Evolutionary conservation across 441 rosid genomes (phyloP), one percentile per base, ranked within the genome.

Genomic region (Sinapis alba): DNA sequence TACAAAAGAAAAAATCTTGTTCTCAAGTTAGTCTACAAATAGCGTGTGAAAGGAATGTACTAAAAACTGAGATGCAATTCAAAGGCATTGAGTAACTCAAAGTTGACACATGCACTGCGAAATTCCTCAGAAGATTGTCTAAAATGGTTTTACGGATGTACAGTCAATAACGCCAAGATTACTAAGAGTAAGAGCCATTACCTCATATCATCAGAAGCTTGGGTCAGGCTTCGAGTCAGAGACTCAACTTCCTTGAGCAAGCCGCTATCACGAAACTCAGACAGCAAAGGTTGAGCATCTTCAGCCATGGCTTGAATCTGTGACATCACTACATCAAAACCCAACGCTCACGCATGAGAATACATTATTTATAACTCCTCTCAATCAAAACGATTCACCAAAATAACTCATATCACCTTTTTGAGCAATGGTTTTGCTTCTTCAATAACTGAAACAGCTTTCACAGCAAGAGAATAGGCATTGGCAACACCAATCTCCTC

Each of bases 281-380:
- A 66, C 47, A 95, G 85, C 82, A 93, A 86, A 81, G 97, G 99
- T 85, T 95, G 96, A 72, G 93, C 83, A 87, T 93, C 99, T 85
- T 90, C 97, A 62, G 98, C 87, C 94, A 95, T 93, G 88, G 94
- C 97, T 84, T 91, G 78, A 60, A 96, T 87, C 98, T 93, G 98
- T 82, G 89, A 91, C 78, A 89, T 86, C 82, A 91, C 89, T 88
- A 91, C 84, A 91, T 82, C 88, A 84, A 83, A 81, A 74, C 76
- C 86, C 80, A 82, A 79, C 62, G 58, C 45, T 65, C 72, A 78
- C 72, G 82, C 84, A 86, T 86, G 81, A 84, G 83, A 71, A 88
- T 61, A 73, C 77, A 70, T 77, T 27, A 3, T 27, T 3, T 27
- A 30, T n/a, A 30, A 28, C 1, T 30, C 36, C 7, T 30, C 36